Evolutionary conservation across 108 stramenopile species (phyloP), one percentile per base, ranked within the genome.

Genomic region (Skeletonema potamos): DNA sequence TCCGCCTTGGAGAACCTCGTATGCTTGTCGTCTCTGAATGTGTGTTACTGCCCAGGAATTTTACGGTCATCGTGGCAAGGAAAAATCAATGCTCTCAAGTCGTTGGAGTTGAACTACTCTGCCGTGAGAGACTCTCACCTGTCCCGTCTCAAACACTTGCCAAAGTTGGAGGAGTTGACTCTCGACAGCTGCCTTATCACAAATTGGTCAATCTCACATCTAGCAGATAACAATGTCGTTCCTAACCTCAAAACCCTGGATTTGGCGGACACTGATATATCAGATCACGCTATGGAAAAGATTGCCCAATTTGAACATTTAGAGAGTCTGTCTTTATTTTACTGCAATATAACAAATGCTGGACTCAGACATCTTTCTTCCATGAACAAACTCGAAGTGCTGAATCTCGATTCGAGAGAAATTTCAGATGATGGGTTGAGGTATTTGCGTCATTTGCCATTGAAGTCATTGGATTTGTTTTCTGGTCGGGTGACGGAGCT

Each of bases 61-160:
- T 68, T 94, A 3, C 87, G 89, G 9, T 73, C 87, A 9, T 83
- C 87, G n/a, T 95, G 91, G 91, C 93, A 95, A 69, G 91, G 91
- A n/a, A 89, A 88, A 63, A 85, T 95, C 48, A 73, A 85, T 22
- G 51, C 64, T 4, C 65, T 95, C 8, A 86, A 86, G 58, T 74
- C 80, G 6, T 79, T 95, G 44, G 85, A 88, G 68, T 73, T 91
- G 13, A 85, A 88, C 62, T 95, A 88, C 57, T 86, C 91, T 28
- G 83, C 65, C 11, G 93, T 95, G n/a, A 37, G 67, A 61, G 91
- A 95, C 73, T 69, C 74, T 29, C 89, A 95, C 48, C 22, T 95
- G 29, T 81, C 85, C 13, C 64, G 65, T 12, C 66, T 92, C 17
- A 68, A 62, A 6, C 66, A 81, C 62, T 72, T 92, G 27, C 88